phyloP scores from a whole-genome alignment of 2,329 filamentous ascomycete genomes.

The Epichloe elymi region DNA sequence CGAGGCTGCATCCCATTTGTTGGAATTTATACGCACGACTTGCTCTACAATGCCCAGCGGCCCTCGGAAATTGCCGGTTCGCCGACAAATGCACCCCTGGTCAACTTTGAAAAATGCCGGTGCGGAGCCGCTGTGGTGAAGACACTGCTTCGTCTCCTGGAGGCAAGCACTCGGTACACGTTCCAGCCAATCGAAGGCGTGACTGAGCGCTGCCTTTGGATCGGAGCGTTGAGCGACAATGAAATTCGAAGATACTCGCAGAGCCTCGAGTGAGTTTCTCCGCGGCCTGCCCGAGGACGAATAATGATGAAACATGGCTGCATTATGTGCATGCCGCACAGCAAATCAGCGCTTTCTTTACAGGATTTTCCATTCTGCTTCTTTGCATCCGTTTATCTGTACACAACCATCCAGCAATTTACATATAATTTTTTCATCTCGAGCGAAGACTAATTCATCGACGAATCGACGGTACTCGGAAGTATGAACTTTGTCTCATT shows the following conservation, averaged over 20 bases:
- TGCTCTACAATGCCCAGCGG: constrained; percentile 70
- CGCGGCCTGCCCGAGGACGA: no score
- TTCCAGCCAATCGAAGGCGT: constrained; percentile 66
- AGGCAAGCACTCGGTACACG: constrained; percentile 61
- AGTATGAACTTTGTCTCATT: not conserved
- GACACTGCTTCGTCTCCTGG: constrained; percentile 63
- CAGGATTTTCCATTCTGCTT: no score
- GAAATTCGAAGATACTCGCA: constrained; percentile 51
- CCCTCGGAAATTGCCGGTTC: constrained; percentile 61
- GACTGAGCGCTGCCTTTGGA: constrained; percentile 73
- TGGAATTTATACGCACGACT: constrained; percentile 70
- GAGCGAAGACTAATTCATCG: not conserved
- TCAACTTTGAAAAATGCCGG: constrained; percentile 76
- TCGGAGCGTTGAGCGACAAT: constrained; percentile 62
- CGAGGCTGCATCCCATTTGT: constrained; percentile 74
- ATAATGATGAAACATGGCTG: no score
- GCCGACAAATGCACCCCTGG: constrained; percentile 51
- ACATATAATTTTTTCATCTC: not conserved
- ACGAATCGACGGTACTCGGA: not conserved
- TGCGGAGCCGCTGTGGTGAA: constrained; percentile 67
- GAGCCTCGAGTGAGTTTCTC: constrained; percentile 25
- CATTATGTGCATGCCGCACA: not conserved
- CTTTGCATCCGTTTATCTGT: no score
- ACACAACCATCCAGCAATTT: no score
- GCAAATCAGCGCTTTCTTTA: no score